Percentiles rank a stretch among this genome's conserved stretches.
These are phyloP conservation scores for Talaromyces wortmannii DNA, from an alignment of 495 filamentous ascomycete species.

Conservation along the genomic window DNA sequence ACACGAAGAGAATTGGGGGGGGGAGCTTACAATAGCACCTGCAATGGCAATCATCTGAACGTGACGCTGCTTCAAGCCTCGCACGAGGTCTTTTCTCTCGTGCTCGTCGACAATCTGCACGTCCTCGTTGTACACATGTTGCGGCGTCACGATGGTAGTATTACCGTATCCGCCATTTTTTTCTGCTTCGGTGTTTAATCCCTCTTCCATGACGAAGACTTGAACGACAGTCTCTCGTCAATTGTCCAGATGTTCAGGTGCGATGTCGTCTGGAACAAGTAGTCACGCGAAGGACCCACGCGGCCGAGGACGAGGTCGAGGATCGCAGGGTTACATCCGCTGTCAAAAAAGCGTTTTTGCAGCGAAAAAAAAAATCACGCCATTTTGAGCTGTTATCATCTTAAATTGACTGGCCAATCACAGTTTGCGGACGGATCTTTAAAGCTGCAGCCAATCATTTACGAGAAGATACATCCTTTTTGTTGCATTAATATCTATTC, in stretches of 20 bases:
- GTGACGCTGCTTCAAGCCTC: conserved; percentile 37
- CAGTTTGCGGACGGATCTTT: not conserved
- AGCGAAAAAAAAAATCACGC: not conserved
- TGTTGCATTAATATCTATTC: no score
- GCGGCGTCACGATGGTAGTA: not conserved
- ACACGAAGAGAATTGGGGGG: not conserved
- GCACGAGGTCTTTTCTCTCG: conserved; percentile 15
- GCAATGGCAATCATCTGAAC: conserved; percentile 54
- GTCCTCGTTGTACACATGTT: not conserved
- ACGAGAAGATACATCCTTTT: no score
- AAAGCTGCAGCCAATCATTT: no score
- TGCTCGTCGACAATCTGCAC: conserved; percentile 8
- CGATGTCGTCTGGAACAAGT: not conserved
- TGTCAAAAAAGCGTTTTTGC: not conserved
- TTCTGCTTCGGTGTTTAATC: not conserved
- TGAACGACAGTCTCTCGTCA: not conserved
- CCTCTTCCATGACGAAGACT: not conserved
- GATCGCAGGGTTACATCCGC: not conserved
- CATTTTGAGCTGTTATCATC: not conserved
- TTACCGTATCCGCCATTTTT: not conserved
- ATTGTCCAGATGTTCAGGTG: not conserved
- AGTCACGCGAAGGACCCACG: not conserved
- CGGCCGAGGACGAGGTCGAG: not conserved
- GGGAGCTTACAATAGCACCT: conserved; percentile 41
- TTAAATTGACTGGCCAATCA: not conserved